Conservation (phyloP, 2,329 filamentous ascomycete species). For the Chrysoporthe puriensis region DNA sequence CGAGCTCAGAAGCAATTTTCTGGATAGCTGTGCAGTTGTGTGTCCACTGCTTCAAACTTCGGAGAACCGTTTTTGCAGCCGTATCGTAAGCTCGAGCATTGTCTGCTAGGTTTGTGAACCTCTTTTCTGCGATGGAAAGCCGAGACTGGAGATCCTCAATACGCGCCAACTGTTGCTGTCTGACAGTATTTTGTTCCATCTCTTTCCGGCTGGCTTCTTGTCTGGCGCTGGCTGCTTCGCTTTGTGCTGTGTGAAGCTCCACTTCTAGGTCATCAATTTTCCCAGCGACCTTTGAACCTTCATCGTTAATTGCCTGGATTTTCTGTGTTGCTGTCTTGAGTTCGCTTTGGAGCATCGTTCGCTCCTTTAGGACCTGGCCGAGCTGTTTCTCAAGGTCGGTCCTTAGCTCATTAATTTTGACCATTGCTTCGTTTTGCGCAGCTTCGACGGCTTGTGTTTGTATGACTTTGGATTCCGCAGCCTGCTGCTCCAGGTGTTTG, state of each 20-base stretch:
- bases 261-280: constrained; percentile 21
- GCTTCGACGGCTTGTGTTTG: constrained; percentile 35
- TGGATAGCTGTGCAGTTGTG: constrained; percentile 5
- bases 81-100: constrained; percentile 19
- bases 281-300: constrained; percentile 8
- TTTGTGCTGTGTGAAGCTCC: constrained; percentile 13
- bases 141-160: constrained; percentile 14
- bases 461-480: constrained; percentile 26
- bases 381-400: constrained; percentile 35
- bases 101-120: constrained; percentile 12
- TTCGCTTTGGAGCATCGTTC: constrained; percentile 34
- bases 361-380: constrained; percentile 32
- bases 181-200: not conserved
- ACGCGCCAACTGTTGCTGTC: constrained; percentile 3
- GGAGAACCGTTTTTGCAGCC: constrained; percentile 13
- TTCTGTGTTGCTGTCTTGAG: constrained; percentile 35
- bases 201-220: constrained; percentile 8
- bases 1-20: constrained; percentile 5
- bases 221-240: not conserved
- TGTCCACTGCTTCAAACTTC: constrained; percentile 21
- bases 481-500: constrained; percentile 29
- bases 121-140: constrained; percentile 14
- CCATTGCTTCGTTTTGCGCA: constrained; percentile 39
- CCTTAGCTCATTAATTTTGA: constrained; percentile 34
- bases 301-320: constrained; percentile 28